phyloP scores from a whole-genome alignment of 257 asterid genomes.

The Striga asiatica region DNA sequence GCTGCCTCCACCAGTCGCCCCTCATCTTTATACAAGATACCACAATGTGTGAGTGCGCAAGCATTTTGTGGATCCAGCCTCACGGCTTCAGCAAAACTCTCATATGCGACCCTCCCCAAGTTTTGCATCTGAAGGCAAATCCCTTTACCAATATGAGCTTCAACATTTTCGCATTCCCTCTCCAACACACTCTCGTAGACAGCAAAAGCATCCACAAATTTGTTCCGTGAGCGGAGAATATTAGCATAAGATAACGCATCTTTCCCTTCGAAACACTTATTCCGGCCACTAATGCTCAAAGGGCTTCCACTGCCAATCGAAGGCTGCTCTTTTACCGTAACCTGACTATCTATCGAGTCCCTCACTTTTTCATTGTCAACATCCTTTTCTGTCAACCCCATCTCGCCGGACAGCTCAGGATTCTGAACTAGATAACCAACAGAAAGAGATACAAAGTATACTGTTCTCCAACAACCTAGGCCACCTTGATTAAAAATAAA shows the following conservation, averaged over 20 bases:
- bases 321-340: conserved; percentile 33
- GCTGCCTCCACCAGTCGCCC: conserved; percentile 93
- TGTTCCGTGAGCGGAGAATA: conserved; percentile 87
- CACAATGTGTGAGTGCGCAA: conserved; percentile 86
- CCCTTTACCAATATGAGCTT: conserved; percentile 94
- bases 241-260: conserved; percentile 75
- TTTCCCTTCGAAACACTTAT: conserved; percentile 50
- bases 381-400: conserved; percentile 53
- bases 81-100: conserved; percentile 83
- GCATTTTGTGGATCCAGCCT: conserved; percentile 79
- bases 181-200: conserved; percentile 66
- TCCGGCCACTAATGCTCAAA: conserved; percentile 29
- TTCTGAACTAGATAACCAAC: conserved; percentile 19
- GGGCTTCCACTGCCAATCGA: conserved; percentile 31
- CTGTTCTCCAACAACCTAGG: conserved; percentile 3
- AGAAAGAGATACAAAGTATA: conserved; percentile 1
- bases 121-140: conserved; percentile 93
- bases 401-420: conserved; percentile 23
- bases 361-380: conserved; percentile 35
- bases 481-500: not conserved
- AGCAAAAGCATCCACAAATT: conserved; percentile 75
- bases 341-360: conserved; percentile 29
- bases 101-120: conserved; percentile 68
- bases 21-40: conserved; percentile 87
- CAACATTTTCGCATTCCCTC: conserved; percentile 60